Percentiles rank a stretch among this genome's conserved stretches.
phyloP scores from a whole-genome alignment of 768 basidiomycete genomes.

The Boletus vinaceobasis region DNA sequence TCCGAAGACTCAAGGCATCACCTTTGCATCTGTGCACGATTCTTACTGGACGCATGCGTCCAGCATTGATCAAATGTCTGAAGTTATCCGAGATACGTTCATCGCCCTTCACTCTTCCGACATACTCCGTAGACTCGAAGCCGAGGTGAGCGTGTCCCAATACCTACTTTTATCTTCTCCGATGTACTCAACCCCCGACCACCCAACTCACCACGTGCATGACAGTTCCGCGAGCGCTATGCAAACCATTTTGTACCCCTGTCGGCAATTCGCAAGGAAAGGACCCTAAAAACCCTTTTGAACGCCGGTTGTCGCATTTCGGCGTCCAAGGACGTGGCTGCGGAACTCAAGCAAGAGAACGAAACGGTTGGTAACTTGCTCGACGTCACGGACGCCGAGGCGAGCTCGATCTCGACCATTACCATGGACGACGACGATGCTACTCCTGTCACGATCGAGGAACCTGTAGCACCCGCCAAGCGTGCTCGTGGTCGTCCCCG shows the following conservation, averaged over 20 bases:
- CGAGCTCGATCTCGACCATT: conserved; percentile 31
- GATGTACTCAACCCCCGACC: background rate
- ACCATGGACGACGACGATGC: conserved; percentile 3
- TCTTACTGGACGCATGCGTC: conserved; percentile 98
- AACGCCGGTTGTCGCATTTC: conserved; percentile 45
- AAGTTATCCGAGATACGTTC: conserved; percentile 88
- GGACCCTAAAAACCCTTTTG: conserved; percentile 39
- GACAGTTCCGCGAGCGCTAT: conserved; percentile 75
- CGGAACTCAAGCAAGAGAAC: conserved; percentile 14
- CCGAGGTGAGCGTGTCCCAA: conserved; percentile 55
- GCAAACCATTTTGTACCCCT: conserved; percentile 67
- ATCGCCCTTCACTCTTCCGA: conserved; percentile 88
- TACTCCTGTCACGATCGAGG: background rate
- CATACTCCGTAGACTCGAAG: conserved; percentile 65
- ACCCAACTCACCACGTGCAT: background rate
- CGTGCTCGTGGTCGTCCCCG: conserved; percentile 19
- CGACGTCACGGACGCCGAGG: conserved; percentile 36
- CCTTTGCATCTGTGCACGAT: conserved; percentile 96
- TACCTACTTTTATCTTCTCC: background rate
- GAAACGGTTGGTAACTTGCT: conserved; percentile 33
- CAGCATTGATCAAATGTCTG: conserved; percentile 84
- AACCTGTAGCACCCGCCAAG: background rate
- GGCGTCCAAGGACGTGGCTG: conserved; percentile 40
- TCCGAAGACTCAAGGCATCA: conserved; percentile 61
- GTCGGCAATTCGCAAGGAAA: conserved; percentile 37